A percentile compares a stretch with the other conserved stretches of the same genome.
Conservation (phyloP, 1,284 basidiomycete species). For the Lentinula novae-zelandiae region DNA sequence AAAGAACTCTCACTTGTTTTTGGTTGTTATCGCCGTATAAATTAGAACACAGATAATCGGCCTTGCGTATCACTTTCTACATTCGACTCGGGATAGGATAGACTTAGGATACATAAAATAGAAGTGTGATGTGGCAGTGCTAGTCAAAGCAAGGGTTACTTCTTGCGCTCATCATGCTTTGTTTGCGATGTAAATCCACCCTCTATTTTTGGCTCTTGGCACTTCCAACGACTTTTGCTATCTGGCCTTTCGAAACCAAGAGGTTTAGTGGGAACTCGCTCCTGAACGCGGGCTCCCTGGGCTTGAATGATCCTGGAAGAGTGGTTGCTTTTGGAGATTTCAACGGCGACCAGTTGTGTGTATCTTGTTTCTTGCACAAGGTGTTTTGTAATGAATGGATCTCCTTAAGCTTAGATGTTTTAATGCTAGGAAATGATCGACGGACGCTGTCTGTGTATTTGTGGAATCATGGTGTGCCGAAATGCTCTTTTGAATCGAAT, state of each 20-base stretch:
- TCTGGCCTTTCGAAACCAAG: conserved; percentile 83
- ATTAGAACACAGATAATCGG: not conserved
- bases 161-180: conserved; percentile 1
- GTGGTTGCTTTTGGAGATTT: conserved; percentile 93
- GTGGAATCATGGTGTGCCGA: conserved; percentile 79
- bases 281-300: conserved; percentile 78
- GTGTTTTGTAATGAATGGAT: not conserved
- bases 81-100: not conserved
- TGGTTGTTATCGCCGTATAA: not conserved
- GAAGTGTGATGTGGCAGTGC: not conserved
- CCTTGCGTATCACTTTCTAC: not conserved
- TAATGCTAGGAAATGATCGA: conserved; percentile 72
- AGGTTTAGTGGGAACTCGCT: conserved; percentile 86
- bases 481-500: not conserved
- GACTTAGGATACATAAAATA: too few species aligned
- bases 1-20: not conserved
- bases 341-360: conserved; percentile 89
- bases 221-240: conserved; percentile 20
- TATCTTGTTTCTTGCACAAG: conserved; percentile 10
- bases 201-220: conserved; percentile 2
- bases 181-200: conserved; percentile 9
- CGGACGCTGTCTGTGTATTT: conserved; percentile 71
- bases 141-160: not conserved
- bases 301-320: conserved; percentile 67
- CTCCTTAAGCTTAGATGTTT: conserved; percentile 68